phyloP scores from a whole-genome alignment of 2,329 filamentous ascomycete species.

The Penicillium sp. region DNA sequence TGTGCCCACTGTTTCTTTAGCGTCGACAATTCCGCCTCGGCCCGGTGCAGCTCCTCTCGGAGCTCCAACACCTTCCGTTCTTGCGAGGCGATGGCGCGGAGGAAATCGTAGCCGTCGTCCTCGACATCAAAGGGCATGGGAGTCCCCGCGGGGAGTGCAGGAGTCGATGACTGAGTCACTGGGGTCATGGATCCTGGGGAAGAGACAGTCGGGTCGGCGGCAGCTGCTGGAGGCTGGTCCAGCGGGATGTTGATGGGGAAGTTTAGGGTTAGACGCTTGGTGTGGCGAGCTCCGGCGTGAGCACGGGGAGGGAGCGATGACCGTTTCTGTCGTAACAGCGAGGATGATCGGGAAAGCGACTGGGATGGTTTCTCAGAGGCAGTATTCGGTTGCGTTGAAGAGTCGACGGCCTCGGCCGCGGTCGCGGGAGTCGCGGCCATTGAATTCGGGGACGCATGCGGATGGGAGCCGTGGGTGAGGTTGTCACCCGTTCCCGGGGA shows the following conservation, averaged over 20 bases:
- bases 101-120: conserved; percentile 66
- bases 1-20: conserved; percentile 83
- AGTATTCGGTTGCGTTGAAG: conserved; percentile 16
- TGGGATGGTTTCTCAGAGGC: conserved; percentile 15
- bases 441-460: conserved; percentile 33
- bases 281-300: conserved; percentile 40
- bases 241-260: conserved; percentile 46
- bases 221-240: conserved; percentile 23
- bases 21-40: conserved; percentile 72
- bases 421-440: conserved; percentile 19
- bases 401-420: conserved; percentile 18
- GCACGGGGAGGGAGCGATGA: conserved; percentile 38
- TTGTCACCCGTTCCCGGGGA: conserved; percentile 33
- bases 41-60: conserved; percentile 81
- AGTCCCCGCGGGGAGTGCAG: conserved; percentile 29
- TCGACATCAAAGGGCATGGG: conserved; percentile 33
- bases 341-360: conserved; percentile 19
- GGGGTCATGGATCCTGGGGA: conserved; percentile 39
- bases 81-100: conserved; percentile 88
- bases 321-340: conserved; percentile 31
- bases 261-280: conserved; percentile 50
- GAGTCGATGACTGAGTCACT: conserved; percentile 33
- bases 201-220: conserved; percentile 26
- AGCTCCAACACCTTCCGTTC: conserved; percentile 89
- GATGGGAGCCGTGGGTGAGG: conserved; percentile 27